A percentile compares a stretch with the other conserved stretches of the same genome.
phyloP scores from a whole-genome alignment of 2,329 filamentous ascomycete species.

The Huntiella omanensis region DNA sequence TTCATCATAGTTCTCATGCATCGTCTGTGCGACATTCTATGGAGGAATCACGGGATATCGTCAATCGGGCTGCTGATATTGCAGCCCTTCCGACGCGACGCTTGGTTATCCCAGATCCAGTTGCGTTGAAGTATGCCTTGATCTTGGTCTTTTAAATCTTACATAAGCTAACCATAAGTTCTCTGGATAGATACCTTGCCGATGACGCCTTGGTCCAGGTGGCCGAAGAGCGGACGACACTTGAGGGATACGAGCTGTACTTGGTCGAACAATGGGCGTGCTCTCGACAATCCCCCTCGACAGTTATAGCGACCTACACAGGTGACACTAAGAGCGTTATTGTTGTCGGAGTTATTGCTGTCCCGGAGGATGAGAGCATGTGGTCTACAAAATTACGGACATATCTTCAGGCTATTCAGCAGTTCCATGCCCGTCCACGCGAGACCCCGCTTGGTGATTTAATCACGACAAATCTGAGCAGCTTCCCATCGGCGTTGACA shows the following conservation, averaged over 20 bases:
- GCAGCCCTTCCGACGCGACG: constrained; percentile 7
- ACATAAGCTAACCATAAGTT: neutral
- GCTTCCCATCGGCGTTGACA: constrained; percentile 77
- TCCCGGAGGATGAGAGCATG: constrained; percentile 57
- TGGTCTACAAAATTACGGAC: constrained; percentile 66
- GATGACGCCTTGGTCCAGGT: constrained; percentile 62
- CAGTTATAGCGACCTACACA: constrained; percentile 83
- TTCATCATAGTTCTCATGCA: constrained; percentile 5
- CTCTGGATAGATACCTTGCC: constrained; percentile 48
- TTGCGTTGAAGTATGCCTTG: constrained; percentile 31
- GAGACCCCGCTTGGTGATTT: constrained; percentile 67
- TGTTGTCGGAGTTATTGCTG: constrained; percentile 60
- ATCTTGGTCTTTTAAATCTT: neutral
- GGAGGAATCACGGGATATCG: constrained; percentile 33
- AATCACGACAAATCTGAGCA: constrained; percentile 86
- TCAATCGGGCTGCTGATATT: constrained; percentile 11
- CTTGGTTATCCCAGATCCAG: constrained; percentile 35
- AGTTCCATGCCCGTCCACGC: constrained; percentile 69
- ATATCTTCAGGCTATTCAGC: constrained; percentile 72
- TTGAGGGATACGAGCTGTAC: constrained; percentile 81
- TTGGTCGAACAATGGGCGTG: constrained; percentile 96
- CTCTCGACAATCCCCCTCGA: constrained; percentile 73
- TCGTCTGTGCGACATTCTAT: constrained; percentile 1
- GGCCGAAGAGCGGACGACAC: constrained; percentile 47
- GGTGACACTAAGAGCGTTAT: constrained; percentile 65